phyloP scores from a whole-genome alignment of 106 monocot species.

The Apostasia ramifera region DNA sequence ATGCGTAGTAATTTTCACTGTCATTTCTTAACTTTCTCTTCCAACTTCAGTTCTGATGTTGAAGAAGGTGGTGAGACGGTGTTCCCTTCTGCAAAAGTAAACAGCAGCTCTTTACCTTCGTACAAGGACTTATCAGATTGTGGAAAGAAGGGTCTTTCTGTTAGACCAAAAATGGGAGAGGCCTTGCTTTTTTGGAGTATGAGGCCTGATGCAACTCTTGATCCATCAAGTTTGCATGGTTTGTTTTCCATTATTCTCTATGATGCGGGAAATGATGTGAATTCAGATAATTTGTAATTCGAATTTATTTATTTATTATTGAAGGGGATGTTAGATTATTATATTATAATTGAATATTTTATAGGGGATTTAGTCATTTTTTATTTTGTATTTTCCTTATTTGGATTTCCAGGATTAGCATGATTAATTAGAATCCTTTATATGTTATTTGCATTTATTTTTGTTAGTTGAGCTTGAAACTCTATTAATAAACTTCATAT shows the following conservation, averaged over 20 bases:
- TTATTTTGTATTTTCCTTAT: too few species aligned
- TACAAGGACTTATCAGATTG: constrained; percentile 51
- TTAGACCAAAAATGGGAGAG: constrained; percentile 57
- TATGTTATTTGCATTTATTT: too few species aligned
- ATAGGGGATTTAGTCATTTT: too few species aligned
- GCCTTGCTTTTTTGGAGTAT: constrained; percentile 70
- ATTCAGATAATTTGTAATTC: too few species aligned
- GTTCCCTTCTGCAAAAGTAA: constrained; percentile 40
- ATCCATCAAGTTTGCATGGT: constrained; percentile 59
- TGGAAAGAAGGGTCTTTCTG: constrained; percentile 45
- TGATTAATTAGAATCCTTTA: too few species aligned
- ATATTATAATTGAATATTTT: too few species aligned
- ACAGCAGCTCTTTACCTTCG: constrained; percentile 59
- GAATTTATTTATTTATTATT: background rate
- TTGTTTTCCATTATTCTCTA: background rate
- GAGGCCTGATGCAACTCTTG: constrained; percentile 51
- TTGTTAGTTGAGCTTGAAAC: too few species aligned
- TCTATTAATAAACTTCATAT: too few species aligned
- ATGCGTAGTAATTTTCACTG: background rate
- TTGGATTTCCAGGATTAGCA: too few species aligned
- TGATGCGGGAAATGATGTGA: background rate
- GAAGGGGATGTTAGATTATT: too few species aligned
- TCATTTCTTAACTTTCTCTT: background rate
- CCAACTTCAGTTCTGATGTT: constrained; percentile 49
- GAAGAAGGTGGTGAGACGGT: constrained; percentile 79